Percentiles rank a stretch among this genome's conserved stretches.
Conservation (phyloP, 129 eudicot species). For the Glebionis coronaria region DNA sequence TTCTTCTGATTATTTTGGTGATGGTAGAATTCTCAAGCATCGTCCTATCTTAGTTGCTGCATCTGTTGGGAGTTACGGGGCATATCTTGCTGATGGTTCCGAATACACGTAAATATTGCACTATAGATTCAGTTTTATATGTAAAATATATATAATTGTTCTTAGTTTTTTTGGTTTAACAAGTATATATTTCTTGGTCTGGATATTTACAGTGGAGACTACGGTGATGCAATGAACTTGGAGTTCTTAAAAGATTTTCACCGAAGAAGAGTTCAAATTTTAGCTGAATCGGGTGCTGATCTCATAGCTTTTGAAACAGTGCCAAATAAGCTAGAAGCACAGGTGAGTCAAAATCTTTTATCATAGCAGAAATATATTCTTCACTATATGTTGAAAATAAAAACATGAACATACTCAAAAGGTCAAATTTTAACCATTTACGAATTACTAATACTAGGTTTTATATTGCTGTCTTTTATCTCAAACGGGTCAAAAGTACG, state of each 20-base stretch:
- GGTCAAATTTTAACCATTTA: background rate
- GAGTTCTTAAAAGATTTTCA: constrained; percentile 65
- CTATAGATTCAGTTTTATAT: too few species aligned
- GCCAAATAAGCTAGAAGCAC: constrained; percentile 81
- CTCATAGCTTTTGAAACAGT: constrained; percentile 78
- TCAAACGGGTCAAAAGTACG: too few species aligned
- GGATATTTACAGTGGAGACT: constrained; percentile 48
- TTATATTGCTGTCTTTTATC: too few species aligned
- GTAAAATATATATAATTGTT: background rate
- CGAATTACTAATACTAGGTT: too few species aligned
- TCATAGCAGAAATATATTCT: background rate
- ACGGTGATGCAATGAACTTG: constrained; percentile 48
- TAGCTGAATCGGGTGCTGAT: constrained; percentile 80
- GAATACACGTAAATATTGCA: constrained; percentile 56
- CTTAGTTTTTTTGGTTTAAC: constrained; percentile 19
- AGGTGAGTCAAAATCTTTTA: constrained; percentile 32
- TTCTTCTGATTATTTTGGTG: constrained; percentile 17
- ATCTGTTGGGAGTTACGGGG: constrained; percentile 92
- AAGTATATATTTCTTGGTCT: background rate
- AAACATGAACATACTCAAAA: background rate
- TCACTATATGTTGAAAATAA: background rate
- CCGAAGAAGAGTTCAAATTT: constrained; percentile 73
- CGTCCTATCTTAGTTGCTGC: constrained; percentile 87
- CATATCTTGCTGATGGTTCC: constrained; percentile 90
- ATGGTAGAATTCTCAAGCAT: constrained; percentile 29